Evolutionary conservation across 495 filamentous ascomycete genomes (phyloP).

Genomic region (Neurospora sp.): DNA sequence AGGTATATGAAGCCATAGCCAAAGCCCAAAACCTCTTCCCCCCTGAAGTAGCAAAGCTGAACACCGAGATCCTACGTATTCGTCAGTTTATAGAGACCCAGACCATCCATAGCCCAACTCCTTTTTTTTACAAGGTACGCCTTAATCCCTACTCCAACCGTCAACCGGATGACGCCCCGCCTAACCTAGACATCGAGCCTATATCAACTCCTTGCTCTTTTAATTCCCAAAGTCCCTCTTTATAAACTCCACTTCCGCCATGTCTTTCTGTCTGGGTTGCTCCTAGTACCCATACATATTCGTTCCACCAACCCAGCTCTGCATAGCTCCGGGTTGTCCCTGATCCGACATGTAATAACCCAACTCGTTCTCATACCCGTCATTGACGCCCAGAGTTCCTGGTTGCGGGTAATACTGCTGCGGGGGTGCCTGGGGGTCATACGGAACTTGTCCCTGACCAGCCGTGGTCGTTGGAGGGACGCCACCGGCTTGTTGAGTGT

Average conservation of each 20-base stretch:
- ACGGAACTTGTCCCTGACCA: background rate
- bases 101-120: background rate
- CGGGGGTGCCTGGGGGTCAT: conserved; percentile 13
- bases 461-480: background rate
- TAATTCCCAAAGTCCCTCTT: background rate
- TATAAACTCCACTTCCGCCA: background rate
- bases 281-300: conserved; percentile 16
- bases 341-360: conserved; percentile 20
- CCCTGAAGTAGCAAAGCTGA: background rate
- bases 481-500: conserved; percentile 10
- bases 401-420: conserved; percentile 15
- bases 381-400: conserved; percentile 10
- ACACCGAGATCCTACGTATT: background rate
- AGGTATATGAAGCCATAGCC: background rate
- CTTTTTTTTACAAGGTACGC: background rate
- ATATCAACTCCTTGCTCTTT: background rate
- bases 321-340: conserved; percentile 6
- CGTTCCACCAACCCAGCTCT: conserved; percentile 13
- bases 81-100: background rate
- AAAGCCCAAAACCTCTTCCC: background rate
- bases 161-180: background rate
- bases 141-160: background rate
- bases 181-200: background rate
- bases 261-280: background rate
- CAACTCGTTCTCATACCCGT: conserved; percentile 25